These are phyloP conservation scores for Colletotrichum karsti DNA, from an alignment of 2,329 filamentous ascomycete genomes.

Conservation along the genomic window DNA sequence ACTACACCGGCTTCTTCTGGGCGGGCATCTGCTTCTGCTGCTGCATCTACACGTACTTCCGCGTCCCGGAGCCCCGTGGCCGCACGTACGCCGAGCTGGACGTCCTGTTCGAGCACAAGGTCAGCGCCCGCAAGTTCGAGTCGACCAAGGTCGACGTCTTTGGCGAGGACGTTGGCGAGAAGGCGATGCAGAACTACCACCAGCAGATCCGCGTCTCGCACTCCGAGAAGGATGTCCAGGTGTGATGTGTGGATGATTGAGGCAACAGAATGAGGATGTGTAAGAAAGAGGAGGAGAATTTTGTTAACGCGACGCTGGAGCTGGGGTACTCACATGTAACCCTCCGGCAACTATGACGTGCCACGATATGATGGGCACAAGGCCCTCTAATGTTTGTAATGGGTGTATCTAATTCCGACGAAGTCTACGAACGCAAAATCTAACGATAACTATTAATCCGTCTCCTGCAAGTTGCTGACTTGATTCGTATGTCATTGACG, in stretches of 20 bases:
- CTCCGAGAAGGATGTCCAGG: conserved; percentile 32
- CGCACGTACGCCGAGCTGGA: conserved; percentile 89
- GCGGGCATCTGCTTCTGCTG: conserved; percentile 82
- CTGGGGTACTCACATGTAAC: background rate
- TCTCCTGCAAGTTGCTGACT: background rate
- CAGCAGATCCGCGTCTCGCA: conserved; percentile 44
- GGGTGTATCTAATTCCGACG: conserved; percentile 23
- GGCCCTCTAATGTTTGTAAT: conserved; percentile 16
- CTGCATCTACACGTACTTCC: conserved; percentile 83
- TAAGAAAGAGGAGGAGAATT: background rate
- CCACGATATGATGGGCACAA: background rate
- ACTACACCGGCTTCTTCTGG: conserved; percentile 91
- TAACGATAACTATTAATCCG: conserved; percentile 10
- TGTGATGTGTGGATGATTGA: background rate
- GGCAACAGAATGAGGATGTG: background rate
- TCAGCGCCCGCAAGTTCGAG: conserved; percentile 79
- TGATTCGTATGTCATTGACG: background rate
- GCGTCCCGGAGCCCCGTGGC: conserved; percentile 81
- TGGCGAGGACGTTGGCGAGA: conserved; percentile 53
- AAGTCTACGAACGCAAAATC: conserved; percentile 19
- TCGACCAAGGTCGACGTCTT: conserved; percentile 65
- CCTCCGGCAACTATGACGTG: background rate
- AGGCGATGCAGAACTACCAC: conserved; percentile 58
- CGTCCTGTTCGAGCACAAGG: conserved; percentile 78
- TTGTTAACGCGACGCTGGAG: background rate